phyloP scores from a whole-genome alignment of 2,329 filamentous ascomycete genomes.

The Cercospora beticola region DNA sequence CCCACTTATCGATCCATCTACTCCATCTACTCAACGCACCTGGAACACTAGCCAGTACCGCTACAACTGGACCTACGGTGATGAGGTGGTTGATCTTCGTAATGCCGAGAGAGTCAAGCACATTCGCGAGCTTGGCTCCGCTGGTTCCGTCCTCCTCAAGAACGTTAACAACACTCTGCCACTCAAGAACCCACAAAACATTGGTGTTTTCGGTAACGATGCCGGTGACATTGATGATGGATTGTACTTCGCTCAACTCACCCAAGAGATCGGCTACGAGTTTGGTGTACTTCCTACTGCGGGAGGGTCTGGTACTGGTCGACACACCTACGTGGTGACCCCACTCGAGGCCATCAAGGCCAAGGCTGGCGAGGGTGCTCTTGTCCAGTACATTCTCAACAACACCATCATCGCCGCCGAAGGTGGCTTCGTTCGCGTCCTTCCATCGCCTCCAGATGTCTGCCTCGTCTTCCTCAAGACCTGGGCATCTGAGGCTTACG shows the following conservation, averaged over 20 bases:
- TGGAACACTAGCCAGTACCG: slow-evolving; percentile 51
- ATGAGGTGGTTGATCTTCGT: slow-evolving; percentile 41
- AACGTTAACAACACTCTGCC: slow-evolving; percentile 54
- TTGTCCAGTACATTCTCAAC: slow-evolving; percentile 50
- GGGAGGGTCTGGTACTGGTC: slow-evolving; percentile 45
- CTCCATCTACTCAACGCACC: slow-evolving; percentile 39
- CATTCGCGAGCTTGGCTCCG: slow-evolving; percentile 46
- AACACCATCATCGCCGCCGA: slow-evolving; percentile 38
- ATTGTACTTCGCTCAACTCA: slow-evolving; percentile 37
- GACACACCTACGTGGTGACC: slow-evolving; percentile 42
- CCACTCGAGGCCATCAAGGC: slow-evolving; percentile 46
- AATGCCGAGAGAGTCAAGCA: slow-evolving; percentile 35
- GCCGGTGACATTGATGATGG: slow-evolving; percentile 53
- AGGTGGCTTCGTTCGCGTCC: slow-evolving; percentile 38
- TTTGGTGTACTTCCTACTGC: slow-evolving; percentile 48
- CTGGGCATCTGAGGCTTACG: slow-evolving; percentile 48
- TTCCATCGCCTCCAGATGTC: slow-evolving; percentile 49
- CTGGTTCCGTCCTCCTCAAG: slow-evolving; percentile 49
- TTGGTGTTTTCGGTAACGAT: slow-evolving; percentile 53
- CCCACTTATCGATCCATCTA: slow-evolving; percentile 49
- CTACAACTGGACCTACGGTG: slow-evolving; percentile 39
- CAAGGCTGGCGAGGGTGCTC: slow-evolving; percentile 35
- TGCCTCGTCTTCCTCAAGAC: slow-evolving; percentile 61
- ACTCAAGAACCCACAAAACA: slow-evolving; percentile 51
- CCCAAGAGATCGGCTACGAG: slow-evolving; percentile 36